These are phyloP conservation scores for Saccharomyces hybrid DNA, from an alignment of 1,139 yeast species.

Conservation along the genomic window DNA sequence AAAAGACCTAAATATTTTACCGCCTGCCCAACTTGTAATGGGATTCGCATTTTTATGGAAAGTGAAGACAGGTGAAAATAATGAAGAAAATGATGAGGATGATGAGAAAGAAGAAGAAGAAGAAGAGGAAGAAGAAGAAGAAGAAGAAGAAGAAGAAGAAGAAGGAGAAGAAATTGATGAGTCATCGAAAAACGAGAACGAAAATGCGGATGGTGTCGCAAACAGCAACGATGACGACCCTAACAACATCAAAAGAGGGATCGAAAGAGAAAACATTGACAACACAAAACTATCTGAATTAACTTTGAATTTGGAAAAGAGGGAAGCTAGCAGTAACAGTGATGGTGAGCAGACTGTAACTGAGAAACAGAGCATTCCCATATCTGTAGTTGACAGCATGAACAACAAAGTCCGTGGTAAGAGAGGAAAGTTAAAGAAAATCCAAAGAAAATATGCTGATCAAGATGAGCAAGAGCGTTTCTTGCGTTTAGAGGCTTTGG, in stretches of 20 bases:
- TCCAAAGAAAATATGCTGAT: constrained; percentile 73
- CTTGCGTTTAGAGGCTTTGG: constrained; percentile 70
- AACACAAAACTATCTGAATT: background rate
- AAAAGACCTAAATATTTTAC: constrained; percentile 53
- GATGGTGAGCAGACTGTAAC: constrained; percentile 10
- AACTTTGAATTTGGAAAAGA: background rate
- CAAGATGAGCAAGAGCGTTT: constrained; percentile 87
- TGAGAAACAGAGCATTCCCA: constrained; percentile 11
- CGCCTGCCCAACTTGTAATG: constrained; percentile 82
- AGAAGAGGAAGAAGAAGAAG: constrained; percentile 7
- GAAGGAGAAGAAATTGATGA: constrained; percentile 4
- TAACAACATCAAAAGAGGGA: background rate
- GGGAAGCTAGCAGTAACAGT: background rate
- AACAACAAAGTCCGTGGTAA: constrained; percentile 62
- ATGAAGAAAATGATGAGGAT: constrained; percentile 14
- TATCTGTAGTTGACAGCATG: constrained; percentile 17
- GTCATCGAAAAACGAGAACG: background rate
- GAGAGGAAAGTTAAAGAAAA: constrained; percentile 75
- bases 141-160: constrained; percentile 7
- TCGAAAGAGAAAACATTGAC: background rate
- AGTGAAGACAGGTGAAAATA: constrained; percentile 33
- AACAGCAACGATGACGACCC: too few relatives aligned
- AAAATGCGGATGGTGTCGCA: background rate
- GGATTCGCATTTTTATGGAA: constrained; percentile 82
- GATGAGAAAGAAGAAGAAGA: constrained; percentile 6